Base-by-base conservation (phyloP, 75 land plant genomes). In the Pseudotsuga menziesii region DNA sequence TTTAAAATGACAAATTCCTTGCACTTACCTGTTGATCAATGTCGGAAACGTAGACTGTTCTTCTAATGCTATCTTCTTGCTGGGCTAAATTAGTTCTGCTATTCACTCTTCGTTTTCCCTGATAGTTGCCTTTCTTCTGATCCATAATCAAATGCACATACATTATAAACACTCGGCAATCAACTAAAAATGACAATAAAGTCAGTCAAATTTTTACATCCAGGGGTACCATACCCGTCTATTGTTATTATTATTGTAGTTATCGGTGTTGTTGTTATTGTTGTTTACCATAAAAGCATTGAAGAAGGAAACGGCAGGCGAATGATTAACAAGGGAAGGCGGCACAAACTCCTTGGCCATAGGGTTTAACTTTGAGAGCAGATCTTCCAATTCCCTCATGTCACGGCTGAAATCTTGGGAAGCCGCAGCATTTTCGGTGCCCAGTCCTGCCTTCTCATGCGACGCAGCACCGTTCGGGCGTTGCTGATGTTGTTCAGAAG, bases 1-100 rank as follows among this genome's bases (percentile, higher is more conserved):
- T 48, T 48, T 48, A 48, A 48, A 48, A 48, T 48, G 54, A 11
- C 11, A 11, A 9, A 48, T 8, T 69, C 5, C 17, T 14, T n/a
- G 44, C 75, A 29, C 41, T 48, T 16, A 87, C 89, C 89, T 87
- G 89, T 9, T 79, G 87, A 61, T 87, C 89, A 77, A 91, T 91
- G 27, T 91, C 93, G 52, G 91, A 89, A 14, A 91, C 91, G 80
- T 89, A 91, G 3, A 91, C 93, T 72, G 93, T 91, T 82, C 91
- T 82, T 70, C 89, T 71, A 76, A 91, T 89, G 15, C 83, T 73
- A 22, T 91, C 93, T 20, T 91, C 93, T 44, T 89, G 73, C 80
- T 91, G 93, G 0, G 91, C 91, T 83, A 84, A 83, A 56, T 77
- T 84, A 57, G 87, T 82, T 75, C 93, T 80, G 63, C 78, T 83